These are phyloP conservation scores for Thecaphora thlaspeos DNA, from an alignment of 1,284 basidiomycete genomes.

Conservation along the genomic window DNA sequence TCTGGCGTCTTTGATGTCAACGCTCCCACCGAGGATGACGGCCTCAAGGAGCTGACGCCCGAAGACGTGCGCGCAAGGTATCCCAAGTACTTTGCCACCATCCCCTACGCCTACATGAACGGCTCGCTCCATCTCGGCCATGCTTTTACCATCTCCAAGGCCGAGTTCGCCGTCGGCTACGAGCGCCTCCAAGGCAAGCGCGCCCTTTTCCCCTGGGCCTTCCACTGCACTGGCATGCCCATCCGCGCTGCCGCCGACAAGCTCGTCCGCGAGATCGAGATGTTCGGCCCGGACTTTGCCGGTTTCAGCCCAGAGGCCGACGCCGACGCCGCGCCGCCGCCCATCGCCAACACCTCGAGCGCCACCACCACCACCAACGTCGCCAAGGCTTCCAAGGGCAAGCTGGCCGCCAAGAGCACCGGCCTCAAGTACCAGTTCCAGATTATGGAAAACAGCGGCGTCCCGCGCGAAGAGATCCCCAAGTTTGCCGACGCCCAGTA, in stretches of 20 bases:
- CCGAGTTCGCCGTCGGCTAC: constrained; percentile 94
- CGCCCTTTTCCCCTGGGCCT: constrained; percentile 86
- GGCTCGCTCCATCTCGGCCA: constrained; percentile 95
- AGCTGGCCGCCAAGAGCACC: constrained; percentile 87
- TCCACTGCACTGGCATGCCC: constrained; percentile 97
- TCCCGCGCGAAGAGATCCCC: constrained; percentile 85
- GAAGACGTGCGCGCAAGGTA: constrained; percentile 64
- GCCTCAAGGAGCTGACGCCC: constrained; percentile 41
- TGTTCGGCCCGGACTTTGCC: constrained; percentile 89
- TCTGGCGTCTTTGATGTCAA: constrained; percentile 72
- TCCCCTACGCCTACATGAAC: constrained; percentile 89
- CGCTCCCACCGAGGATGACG: constrained; percentile 64
- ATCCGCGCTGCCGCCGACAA: constrained; percentile 99
- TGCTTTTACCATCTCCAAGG: constrained; percentile 96
- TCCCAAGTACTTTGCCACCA: constrained; percentile 97
- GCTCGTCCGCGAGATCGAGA: constrained; percentile 92
- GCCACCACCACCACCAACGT: constrained; percentile 47
- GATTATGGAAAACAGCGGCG: constrained; percentile 83
- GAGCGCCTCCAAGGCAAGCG: constrained; percentile 93
- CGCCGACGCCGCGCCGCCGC: constrained; percentile 52
- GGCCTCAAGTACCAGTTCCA: constrained; percentile 97
- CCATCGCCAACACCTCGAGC: constrained; percentile 32
- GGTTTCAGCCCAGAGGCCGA: constrained; percentile 64
- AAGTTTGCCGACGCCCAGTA: constrained; percentile 89
- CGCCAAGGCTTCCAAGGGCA: constrained; percentile 90